Base-by-base conservation (phyloP, 495 filamentous ascomycete genomes). In the Pseudomonodictys pantanalensis region DNA sequence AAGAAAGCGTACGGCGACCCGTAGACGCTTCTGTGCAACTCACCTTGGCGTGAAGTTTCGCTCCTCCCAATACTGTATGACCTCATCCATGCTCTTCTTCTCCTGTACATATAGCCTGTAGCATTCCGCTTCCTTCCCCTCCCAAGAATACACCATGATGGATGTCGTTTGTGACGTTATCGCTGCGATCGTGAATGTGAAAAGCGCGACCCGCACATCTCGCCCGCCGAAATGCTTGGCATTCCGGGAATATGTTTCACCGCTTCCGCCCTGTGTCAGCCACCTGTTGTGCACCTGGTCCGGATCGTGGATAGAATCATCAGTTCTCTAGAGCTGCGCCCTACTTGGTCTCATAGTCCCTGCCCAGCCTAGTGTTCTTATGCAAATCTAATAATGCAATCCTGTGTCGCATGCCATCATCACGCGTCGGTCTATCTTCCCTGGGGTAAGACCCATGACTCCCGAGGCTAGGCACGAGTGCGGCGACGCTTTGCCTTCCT, bases 131-230 rank as follows among this genome's bases (percentile, higher is more conserved):
- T 81, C 77, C 68, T 90, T 85, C 2, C 77, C 83, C 29, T 86
- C 83, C 88, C 88, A 92, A 55, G 87, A 78, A 73, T 90, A 90
- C 0, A 83, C 85, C 85, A 89, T 91, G 59, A 20, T 60, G 54
- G 15, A 20, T 23, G 28, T 1, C 11, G n/a, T n/a, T n/a, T n/a
- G n/a, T n/a, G n/a, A n/a, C n/a, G n/a, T n/a, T n/a, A n/a, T n/a
- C n/a, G n/a, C n/a, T n/a, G n/a, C n/a, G n/a, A n/a, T n/a, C n/a
- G n/a, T n/a, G n/a, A n/a, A n/a, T n/a, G n/a, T n/a, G n/a, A n/a
- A n/a, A n/a, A 41, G 38, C 38, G 38, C 3, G 12, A 41, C 5
- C n/a, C n/a, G n/a, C n/a, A n/a, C n/a, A n/a, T n/a, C 15, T 41
- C 5, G 38, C 38, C 38, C 38, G 12, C 38, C 38, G 38, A 18